Percentiles rank a stretch among this genome's conserved stretches.
These are phyloP conservation scores for Pichia sporocuriosa DNA, from an alignment of 805 yeast species.

Conservation along the genomic window DNA sequence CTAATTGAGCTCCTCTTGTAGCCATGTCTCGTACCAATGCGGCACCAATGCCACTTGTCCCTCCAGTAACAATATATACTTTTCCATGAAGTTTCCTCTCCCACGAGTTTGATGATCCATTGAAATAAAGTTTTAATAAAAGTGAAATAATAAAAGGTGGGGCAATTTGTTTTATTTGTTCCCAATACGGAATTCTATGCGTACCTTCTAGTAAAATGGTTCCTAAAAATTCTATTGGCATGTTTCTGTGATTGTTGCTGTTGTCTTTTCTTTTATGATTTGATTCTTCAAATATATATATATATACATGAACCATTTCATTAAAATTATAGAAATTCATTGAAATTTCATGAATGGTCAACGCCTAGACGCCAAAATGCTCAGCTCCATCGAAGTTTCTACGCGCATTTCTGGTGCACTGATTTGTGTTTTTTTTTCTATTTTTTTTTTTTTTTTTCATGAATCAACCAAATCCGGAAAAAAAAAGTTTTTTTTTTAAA, in stretches of 20 bases:
- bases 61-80: slow-evolving; percentile 84
- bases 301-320: too few species aligned
- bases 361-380: too few species aligned
- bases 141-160: slow-evolving; percentile 46
- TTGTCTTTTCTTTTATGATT: too few species aligned
- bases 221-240: slow-evolving; percentile 86
- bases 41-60: slow-evolving; percentile 87
- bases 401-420: too few species aligned
- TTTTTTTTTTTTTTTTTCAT: neutral
- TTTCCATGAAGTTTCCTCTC: slow-evolving; percentile 88
- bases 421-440: too few species aligned
- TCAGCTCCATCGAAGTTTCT: too few species aligned
- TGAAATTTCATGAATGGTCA: too few species aligned
- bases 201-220: slow-evolving; percentile 67
- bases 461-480: too few species aligned
- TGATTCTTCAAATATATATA: too few species aligned
- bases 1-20: slow-evolving; percentile 74
- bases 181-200: slow-evolving; percentile 69
- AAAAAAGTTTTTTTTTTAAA: too few species aligned
- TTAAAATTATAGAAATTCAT: too few species aligned
- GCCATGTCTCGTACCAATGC: slow-evolving; percentile 71
- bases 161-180: slow-evolving; percentile 44
- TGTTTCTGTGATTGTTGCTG: too few species aligned
- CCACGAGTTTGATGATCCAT: slow-evolving; percentile 83
- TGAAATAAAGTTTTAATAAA: slow-evolving; percentile 62